Percentiles rank a stretch among this genome's conserved stretches.
phyloP scores from a whole-genome alignment of 2,329 filamentous ascomycete genomes.

The Claviceps purpurea region DNA sequence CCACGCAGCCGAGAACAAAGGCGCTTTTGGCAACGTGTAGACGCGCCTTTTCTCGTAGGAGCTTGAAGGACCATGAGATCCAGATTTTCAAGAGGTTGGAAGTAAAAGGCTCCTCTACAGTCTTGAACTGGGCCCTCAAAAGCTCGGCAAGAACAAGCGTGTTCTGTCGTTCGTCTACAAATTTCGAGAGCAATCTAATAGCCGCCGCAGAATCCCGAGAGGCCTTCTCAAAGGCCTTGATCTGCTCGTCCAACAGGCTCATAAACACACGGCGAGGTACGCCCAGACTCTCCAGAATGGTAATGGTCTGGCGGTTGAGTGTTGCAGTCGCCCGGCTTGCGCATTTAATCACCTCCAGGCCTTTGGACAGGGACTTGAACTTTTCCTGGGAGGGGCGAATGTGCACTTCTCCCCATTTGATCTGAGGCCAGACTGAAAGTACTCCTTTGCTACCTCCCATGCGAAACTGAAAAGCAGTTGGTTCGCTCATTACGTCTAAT shows the following conservation, averaged over 20 bases:
- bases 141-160: constrained; percentile 63
- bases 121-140: constrained; percentile 69
- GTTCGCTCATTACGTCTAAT: constrained; percentile 42
- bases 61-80: constrained; percentile 79
- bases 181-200: constrained; percentile 53
- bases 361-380: constrained; percentile 57
- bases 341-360: constrained; percentile 73
- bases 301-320: constrained; percentile 81
- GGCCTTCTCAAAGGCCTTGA: constrained; percentile 54
- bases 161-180: constrained; percentile 74
- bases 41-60: constrained; percentile 83
- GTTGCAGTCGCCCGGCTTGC: constrained; percentile 65
- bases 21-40: constrained; percentile 73
- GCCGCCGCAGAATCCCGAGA: constrained; percentile 54
- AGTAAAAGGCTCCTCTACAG: constrained; percentile 62
- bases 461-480: constrained; percentile 84
- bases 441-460: constrained; percentile 89
- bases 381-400: constrained; percentile 81
- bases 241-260: constrained; percentile 51
- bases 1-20: constrained; percentile 76
- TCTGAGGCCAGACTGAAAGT: constrained; percentile 58
- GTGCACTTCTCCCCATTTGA: constrained; percentile 54
- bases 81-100: constrained; percentile 69
- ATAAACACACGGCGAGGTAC: constrained; percentile 56
- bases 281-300: constrained; percentile 67